Evolutionary conservation across 495 filamentous ascomycete species (phyloP).

Genomic region (Penicillium atrosanguineum): DNA sequence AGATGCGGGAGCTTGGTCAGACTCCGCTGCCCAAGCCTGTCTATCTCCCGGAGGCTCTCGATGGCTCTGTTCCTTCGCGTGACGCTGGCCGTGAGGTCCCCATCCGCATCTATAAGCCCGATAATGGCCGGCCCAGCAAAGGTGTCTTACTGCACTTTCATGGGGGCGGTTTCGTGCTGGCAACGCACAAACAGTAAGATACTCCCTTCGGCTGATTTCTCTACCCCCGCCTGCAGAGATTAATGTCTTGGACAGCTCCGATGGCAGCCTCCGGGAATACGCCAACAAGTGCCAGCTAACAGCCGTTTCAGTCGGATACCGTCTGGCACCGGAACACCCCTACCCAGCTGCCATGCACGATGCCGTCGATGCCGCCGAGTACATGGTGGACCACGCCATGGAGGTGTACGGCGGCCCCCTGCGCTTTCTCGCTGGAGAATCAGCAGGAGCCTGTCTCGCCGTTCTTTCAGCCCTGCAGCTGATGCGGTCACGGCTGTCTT

Average conservation of each 20-base stretch:
- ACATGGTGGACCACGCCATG: constrained; percentile 39
- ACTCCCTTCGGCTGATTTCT: too few relatives aligned
- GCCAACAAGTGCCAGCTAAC: constrained; percentile 42
- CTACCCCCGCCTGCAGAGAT: not conserved
- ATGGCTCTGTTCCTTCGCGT: constrained; percentile 42
- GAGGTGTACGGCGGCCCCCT: constrained; percentile 21
- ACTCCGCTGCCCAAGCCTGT: constrained; percentile 40
- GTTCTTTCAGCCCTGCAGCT: constrained; percentile 45
- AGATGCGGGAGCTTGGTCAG: constrained; percentile 44
- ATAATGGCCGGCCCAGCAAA: constrained; percentile 34
- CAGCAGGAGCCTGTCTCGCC: constrained; percentile 49
- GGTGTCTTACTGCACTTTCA: constrained; percentile 45
- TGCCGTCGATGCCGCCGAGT: constrained; percentile 44
- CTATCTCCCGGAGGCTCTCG: constrained; percentile 34
- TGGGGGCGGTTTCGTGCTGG: constrained; percentile 51
- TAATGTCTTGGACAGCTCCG: not conserved
- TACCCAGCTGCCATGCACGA: constrained; percentile 53
- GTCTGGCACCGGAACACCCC: constrained; percentile 58
- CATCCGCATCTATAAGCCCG: constrained; percentile 47
- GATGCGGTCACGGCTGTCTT: constrained; percentile 19
- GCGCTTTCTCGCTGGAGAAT: constrained; percentile 27
- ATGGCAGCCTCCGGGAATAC: constrained; percentile 4
- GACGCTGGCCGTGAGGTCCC: constrained; percentile 46
- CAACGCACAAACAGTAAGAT: constrained; percentile 6
- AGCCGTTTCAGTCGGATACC: constrained; percentile 55